Conservation (phyloP, 306 rosid species). For the Echinosophora koreensis region DNA sequence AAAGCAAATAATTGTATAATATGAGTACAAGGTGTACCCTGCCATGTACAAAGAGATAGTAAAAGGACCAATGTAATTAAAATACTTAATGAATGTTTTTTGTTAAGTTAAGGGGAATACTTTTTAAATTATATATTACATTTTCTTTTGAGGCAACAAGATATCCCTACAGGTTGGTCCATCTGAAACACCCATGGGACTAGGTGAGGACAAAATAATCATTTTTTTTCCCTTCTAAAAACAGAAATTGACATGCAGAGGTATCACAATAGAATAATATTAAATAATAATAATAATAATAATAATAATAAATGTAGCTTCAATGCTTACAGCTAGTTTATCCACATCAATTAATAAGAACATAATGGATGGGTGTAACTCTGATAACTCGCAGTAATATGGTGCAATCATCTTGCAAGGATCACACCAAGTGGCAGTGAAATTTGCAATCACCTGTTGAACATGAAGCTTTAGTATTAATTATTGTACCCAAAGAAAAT, state of each 20-base stretch:
- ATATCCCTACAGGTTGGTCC: neutral
- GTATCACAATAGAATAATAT: no score
- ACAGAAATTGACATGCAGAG: no score
- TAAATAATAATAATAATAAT: neutral
- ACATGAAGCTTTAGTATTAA: conserved; percentile 38
- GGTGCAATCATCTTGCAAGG: conserved; percentile 86
- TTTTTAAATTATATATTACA: neutral
- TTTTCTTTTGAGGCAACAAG: neutral
- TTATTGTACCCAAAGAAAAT: neutral
- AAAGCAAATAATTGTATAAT: no score
- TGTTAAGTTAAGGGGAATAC: conserved; percentile 1
- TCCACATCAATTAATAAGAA: conserved; percentile 84
- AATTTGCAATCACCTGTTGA: conserved; percentile 84
- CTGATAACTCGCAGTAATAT: conserved; percentile 67
- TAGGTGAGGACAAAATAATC: neutral
- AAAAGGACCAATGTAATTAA: no score
- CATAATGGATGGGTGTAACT: conserved; percentile 69
- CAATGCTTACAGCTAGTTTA: conserved; percentile 73
- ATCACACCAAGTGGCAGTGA: conserved; percentile 95
- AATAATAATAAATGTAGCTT: conserved; percentile 4
- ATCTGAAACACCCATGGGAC: neutral
- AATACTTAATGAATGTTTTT: neutral
- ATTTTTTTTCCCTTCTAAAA: no score
- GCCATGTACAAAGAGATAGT: no score
- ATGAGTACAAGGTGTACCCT: no score